phyloP scores from a whole-genome alignment of 164 flowering plant genomes.

The Vitis rotundifolia region DNA sequence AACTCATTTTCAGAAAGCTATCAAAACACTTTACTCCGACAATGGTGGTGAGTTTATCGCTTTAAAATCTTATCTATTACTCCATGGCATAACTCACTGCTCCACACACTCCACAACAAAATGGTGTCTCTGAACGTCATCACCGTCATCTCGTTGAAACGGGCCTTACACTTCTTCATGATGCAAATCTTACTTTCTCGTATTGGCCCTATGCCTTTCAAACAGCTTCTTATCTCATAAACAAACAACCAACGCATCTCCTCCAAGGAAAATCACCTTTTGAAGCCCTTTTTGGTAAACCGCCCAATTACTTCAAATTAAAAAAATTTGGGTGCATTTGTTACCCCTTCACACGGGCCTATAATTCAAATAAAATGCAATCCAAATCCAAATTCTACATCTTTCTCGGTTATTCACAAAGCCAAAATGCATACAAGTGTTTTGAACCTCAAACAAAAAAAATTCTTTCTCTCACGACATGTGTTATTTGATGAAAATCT shows the following conservation, averaged over 20 bases:
- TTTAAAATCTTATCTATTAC: conserved; percentile 5
- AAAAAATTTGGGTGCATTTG: conserved; percentile 3
- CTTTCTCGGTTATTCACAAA: background rate
- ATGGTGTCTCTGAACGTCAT: conserved; percentile 1
- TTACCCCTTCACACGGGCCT: background rate
- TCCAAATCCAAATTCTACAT: conserved; percentile 2
- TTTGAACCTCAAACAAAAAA: conserved; percentile 6
- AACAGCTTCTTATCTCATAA: conserved; percentile 6
- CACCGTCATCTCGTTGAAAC: conserved; percentile 10
- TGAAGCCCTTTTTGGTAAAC: conserved; percentile 6
- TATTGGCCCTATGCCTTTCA: conserved; percentile 6
- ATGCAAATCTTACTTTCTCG: conserved; percentile 1
- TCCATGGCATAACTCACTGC: conserved; percentile 13
- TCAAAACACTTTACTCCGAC: conserved; percentile 13
- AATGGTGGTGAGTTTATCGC: conserved; percentile 14
- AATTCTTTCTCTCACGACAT: background rate
- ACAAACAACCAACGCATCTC: no score
- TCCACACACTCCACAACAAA: background rate
- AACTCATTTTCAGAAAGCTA: background rate
- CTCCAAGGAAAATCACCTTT: no score
- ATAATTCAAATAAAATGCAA: background rate
- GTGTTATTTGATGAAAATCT: background rate
- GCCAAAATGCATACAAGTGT: conserved; percentile 6
- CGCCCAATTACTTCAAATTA: conserved; percentile 1
- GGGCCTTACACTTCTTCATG: conserved; percentile 6